Evolutionary conservation across 257 asterid genomes (phyloP).

Genomic region (Primulina huaijiensis): DNA sequence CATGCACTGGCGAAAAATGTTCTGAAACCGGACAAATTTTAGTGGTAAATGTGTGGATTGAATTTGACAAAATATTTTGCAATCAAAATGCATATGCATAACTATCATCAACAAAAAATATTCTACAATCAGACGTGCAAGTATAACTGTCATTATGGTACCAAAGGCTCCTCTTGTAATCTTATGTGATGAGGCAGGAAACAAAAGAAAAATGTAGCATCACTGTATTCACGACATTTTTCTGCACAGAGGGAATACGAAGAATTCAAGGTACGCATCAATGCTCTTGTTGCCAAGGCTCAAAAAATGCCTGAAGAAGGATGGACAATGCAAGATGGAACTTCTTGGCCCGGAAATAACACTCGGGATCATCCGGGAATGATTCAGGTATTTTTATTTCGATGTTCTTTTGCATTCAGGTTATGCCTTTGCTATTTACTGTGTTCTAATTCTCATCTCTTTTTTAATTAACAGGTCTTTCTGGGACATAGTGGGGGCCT

Average conservation of each 20-base stretch:
- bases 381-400: constrained; percentile 33
- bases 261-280: constrained; percentile 41
- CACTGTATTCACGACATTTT: background rate
- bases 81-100: background rate
- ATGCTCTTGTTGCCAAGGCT: constrained; percentile 46
- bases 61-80: background rate
- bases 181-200: constrained; percentile 1
- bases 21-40: background rate
- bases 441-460: constrained; percentile 17
- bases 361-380: constrained; percentile 56
- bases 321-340: constrained; percentile 50
- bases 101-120: background rate
- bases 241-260: constrained; percentile 47
- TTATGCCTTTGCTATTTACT: constrained; percentile 7
- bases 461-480: constrained; percentile 50
- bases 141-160: constrained; percentile 2
- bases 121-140: background rate
- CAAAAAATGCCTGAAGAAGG: constrained; percentile 52
- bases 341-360: constrained; percentile 48
- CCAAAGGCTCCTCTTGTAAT: background rate
- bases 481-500: constrained; percentile 69
- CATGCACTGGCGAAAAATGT: background rate
- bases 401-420: background rate
- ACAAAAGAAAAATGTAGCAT: constrained; percentile 2
- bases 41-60: background rate